These are phyloP conservation scores for Candida anutae DNA, from an alignment of 1,139 yeast species.

Conservation along the genomic window DNA sequence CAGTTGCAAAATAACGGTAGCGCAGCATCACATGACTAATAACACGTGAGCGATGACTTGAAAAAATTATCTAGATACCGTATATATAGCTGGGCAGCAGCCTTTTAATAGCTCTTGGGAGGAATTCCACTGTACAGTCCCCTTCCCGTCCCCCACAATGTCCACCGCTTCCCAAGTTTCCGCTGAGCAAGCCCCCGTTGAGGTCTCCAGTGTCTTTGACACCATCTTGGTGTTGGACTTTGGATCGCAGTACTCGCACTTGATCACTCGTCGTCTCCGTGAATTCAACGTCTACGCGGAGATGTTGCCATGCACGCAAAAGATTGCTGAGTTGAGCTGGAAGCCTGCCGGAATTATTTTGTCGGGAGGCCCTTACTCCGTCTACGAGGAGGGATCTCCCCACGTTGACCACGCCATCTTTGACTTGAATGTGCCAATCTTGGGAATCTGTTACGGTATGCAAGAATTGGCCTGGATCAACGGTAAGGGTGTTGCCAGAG, in stretches of 20 bases:
- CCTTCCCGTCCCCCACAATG: slow-evolving; percentile 4
- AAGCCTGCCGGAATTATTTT: slow-evolving; percentile 94
- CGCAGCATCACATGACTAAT: too few species aligned
- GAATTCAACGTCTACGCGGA: slow-evolving; percentile 98
- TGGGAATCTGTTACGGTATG: slow-evolving; percentile 99
- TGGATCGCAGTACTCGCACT: slow-evolving; percentile 96
- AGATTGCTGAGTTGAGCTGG: slow-evolving; percentile 85
- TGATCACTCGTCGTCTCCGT: slow-evolving; percentile 94
- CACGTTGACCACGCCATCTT: slow-evolving; percentile 95
- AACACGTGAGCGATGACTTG: too few species aligned
- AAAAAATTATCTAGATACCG: too few species aligned
- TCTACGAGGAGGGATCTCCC: slow-evolving; percentile 90
- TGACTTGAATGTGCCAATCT: slow-evolving; percentile 83
- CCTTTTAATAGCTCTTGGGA: slow-evolving; percentile 3
- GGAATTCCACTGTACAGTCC: slow-evolving; percentile 3
- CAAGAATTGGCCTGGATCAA: slow-evolving; percentile 98
- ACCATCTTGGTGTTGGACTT: slow-evolving; percentile 96
- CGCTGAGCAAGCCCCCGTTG: slow-evolving; percentile 33
- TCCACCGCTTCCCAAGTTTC: slow-evolving; percentile 5
- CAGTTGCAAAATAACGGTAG: too few species aligned
- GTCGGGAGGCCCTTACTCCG: slow-evolving; percentile 98
- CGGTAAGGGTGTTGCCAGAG: slow-evolving; percentile 92
- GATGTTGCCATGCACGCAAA: slow-evolving; percentile 98
- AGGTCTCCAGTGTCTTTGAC: slow-evolving; percentile 83
- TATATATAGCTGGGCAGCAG: too few species aligned